Percentiles rank a stretch among this genome's conserved stretches.
Evolutionary conservation across 805 yeast genomes (phyloP).

Genomic region (Vanderwaltozyma polyspora): DNA sequence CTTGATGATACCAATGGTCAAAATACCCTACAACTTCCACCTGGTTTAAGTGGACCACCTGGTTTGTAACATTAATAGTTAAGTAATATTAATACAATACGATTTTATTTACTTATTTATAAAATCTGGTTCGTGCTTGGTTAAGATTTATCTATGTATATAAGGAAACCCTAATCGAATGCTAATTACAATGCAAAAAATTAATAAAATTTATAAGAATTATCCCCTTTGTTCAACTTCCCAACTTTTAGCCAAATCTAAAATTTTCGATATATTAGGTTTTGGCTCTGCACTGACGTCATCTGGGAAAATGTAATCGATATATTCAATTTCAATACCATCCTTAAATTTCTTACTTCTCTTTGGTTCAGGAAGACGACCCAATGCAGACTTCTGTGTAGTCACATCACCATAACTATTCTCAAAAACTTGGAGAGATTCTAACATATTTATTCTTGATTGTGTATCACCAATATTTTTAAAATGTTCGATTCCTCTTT

Average conservation of each 20-base stretch:
- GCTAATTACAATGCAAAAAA: no score
- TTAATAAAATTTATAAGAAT: no score
- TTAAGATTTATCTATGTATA: no score
- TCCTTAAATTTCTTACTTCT: conserved; percentile 24
- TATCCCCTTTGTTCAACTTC: conserved; percentile 24
- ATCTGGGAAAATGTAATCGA: conserved; percentile 60
- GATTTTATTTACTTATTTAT: no score
- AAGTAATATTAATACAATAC: no score
- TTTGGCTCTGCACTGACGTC: conserved; percentile 29
- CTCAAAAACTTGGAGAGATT: conserved; percentile 60
- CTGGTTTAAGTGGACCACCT: conserved; percentile 13
- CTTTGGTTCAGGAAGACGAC: conserved; percentile 44
- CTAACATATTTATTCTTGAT: conserved; percentile 42
- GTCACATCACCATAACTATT: conserved; percentile 42
- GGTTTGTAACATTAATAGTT: conserved; percentile 4
- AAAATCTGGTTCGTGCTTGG: no score
- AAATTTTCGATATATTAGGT: conserved; percentile 25
- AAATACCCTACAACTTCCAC: conserved; percentile 2
- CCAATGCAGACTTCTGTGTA: conserved; percentile 27
- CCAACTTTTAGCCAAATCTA: conserved; percentile 43
- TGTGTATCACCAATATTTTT: conserved; percentile 29
- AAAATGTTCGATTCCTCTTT: conserved; percentile 38
- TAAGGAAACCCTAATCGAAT: no score
- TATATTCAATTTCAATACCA: conserved; percentile 42
- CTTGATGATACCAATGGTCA: conserved; percentile 16